Evolutionary conservation across 1,284 basidiomycete genomes (phyloP), one percentile per base, ranked within the genome.

Genomic region (Ceratorhiza oryzae-sativae): DNA sequence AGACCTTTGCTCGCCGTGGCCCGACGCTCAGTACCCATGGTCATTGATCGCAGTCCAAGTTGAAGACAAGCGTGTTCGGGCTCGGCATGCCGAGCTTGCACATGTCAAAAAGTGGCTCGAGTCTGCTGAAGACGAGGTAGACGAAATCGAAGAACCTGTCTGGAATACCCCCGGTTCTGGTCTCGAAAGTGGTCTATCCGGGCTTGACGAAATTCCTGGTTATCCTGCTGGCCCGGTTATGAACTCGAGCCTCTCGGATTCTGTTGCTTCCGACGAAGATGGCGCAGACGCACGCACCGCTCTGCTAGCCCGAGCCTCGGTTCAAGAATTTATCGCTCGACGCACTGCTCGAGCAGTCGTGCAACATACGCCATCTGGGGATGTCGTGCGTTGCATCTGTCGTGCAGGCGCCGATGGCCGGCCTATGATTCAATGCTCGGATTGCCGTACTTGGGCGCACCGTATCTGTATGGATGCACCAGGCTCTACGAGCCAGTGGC

Each of bases 391-490:
- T 32, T 93, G 91, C 77, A 81, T 89, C n/a, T 93, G 91, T 77
- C 79, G 82, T 42, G 74, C 74, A 18, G 81, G 79, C 58, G 88
- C 89, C 75, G 88, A 90, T 73, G 89, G 88, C 0, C 82, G 86
- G 30, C 85, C 88, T 70, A 83, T 91, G 46, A 91, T 93, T 36
- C 91, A 92, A 77, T 93, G 91, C 75, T 90, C 91, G 76, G 83
- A 84, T 9, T 93, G 91, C 78, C 82, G 86, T 76, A 87, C 82
- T 25, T 93, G 91, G 91, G 92, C 89, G 77, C 91, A 93, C 79
- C 82, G 91, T 42, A 80, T 86, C 58, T 93, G 91, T 78, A 87
- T 93, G 70, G 90, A 70, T 30, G 67, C 67, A 18, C 67, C 41
- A 15, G 67, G 20, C 3, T 27, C 42, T 45, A 42, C 39, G 12